phyloP scores from a whole-genome alignment of 2,329 filamentous ascomycete genomes.

The Helotiales sp. region DNA sequence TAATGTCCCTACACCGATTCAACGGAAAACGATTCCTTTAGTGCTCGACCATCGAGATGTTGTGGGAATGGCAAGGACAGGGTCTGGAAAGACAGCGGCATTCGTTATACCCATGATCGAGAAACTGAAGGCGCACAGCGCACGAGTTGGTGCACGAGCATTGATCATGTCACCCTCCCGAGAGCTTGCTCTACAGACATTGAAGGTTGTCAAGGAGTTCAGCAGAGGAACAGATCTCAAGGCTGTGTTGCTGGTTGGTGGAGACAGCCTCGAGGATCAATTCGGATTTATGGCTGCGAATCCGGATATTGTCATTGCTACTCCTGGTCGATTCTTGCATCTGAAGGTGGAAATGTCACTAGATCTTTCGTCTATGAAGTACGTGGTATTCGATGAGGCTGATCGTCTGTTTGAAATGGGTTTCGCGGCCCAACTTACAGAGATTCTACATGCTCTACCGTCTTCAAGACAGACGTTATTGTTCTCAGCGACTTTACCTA shows the following conservation, averaged over 20 bases:
- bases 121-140: conserved; percentile 83
- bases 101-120: conserved; percentile 99
- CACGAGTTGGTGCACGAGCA: conserved; percentile 80
- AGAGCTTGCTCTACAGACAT: conserved; percentile 89
- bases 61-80: conserved; percentile 99
- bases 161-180: conserved; percentile 89
- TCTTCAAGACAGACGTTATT: conserved; percentile 83
- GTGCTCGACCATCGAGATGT: conserved; percentile 90
- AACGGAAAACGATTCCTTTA: conserved; percentile 92
- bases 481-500: conserved; percentile 93
- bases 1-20: conserved; percentile 93
- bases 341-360: conserved; percentile 95
- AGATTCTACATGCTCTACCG: conserved; percentile 89
- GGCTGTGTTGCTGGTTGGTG: conserved; percentile 87
- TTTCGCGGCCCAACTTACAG: conserved; percentile 87
- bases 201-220: conserved; percentile 96
- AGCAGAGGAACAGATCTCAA: conserved; percentile 87
- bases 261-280: conserved; percentile 94
- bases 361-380: conserved; percentile 86
- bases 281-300: conserved; percentile 91
- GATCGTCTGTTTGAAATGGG: conserved; percentile 99
- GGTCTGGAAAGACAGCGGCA: conserved; percentile 95
- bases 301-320: conserved; percentile 96
- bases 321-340: conserved; percentile 93
- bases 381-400: conserved; percentile 97